Conservation (phyloP, 345 rosid species). For the Viola odorata region DNA sequence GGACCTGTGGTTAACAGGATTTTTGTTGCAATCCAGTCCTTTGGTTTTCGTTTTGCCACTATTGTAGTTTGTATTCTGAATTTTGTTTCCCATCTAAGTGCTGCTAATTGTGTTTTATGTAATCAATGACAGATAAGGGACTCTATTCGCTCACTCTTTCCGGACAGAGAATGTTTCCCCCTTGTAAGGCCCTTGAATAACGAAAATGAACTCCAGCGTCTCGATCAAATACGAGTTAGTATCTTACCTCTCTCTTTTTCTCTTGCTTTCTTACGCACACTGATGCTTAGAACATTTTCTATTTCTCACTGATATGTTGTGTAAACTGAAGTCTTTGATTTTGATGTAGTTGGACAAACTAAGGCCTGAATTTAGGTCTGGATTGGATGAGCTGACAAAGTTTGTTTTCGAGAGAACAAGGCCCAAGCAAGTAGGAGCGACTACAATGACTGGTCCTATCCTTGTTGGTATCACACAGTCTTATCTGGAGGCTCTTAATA, state of each 20-base stretch:
- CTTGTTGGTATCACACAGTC: slow-evolving; percentile 87
- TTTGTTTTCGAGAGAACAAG: slow-evolving; percentile 97
- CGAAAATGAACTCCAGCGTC: slow-evolving; percentile 82
- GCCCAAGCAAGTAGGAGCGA: slow-evolving; percentile 92
- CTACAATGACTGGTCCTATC: slow-evolving; percentile 84
- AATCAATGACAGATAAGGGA: slow-evolving; percentile 58
- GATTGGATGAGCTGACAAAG: slow-evolving; percentile 86
- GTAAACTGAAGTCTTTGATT: slow-evolving; percentile 2
- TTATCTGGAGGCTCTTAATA: slow-evolving; percentile 86
- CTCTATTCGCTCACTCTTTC: slow-evolving; percentile 88
- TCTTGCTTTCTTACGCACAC: background rate
- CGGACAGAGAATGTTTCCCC: slow-evolving; percentile 90
- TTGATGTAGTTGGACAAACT: slow-evolving; percentile 59
- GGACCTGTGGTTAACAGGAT: no score
- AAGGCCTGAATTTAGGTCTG: slow-evolving; percentile 81
- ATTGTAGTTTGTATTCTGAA: background rate
- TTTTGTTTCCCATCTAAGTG: slow-evolving; percentile 1
- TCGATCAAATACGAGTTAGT: slow-evolving; percentile 86
- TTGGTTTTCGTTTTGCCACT: slow-evolving; percentile 2
- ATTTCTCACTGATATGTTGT: background rate
- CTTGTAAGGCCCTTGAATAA: slow-evolving; percentile 87
- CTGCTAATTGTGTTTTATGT: slow-evolving; percentile 20
- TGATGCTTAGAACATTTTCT: background rate
- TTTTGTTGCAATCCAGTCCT: background rate
- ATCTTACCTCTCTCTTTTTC: background rate